Evolutionary conservation across 2,329 filamentous ascomycete genomes (phyloP).

Genomic region (Fusarium lyarnte): DNA sequence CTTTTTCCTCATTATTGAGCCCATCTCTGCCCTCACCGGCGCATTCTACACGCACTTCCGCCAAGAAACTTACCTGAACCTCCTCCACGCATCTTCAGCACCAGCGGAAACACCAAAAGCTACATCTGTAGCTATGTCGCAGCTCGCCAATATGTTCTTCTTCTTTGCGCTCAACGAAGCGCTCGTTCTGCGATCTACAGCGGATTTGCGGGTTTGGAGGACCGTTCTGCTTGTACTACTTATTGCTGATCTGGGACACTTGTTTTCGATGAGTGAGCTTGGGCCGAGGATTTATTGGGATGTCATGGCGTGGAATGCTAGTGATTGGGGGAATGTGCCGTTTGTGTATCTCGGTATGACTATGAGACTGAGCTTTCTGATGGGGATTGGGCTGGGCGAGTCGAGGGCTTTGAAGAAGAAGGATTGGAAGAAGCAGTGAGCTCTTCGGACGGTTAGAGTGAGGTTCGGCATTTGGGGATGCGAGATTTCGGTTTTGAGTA

Average conservation of each 20-base stretch:
- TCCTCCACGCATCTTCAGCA: slow-evolving; percentile 67
- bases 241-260: slow-evolving; percentile 79
- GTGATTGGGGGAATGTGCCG: slow-evolving; percentile 74
- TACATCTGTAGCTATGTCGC: slow-evolving; percentile 74
- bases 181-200: slow-evolving; percentile 75
- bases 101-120: slow-evolving; percentile 60
- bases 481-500: slow-evolving; percentile 30
- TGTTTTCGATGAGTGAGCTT: slow-evolving; percentile 71
- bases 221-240: slow-evolving; percentile 73
- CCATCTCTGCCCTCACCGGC: slow-evolving; percentile 61
- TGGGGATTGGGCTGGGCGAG: slow-evolving; percentile 61
- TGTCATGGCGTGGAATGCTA: slow-evolving; percentile 69
- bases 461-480: background rate
- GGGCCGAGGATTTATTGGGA: slow-evolving; percentile 73
- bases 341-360: slow-evolving; percentile 75
- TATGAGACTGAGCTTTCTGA: slow-evolving; percentile 68
- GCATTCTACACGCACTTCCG: slow-evolving; percentile 62
- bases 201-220: slow-evolving; percentile 75
- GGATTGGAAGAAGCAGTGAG: slow-evolving; percentile 35
- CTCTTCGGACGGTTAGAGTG: background rate
- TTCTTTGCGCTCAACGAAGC: slow-evolving; percentile 82
- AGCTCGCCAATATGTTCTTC: slow-evolving; percentile 82
- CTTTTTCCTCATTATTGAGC: slow-evolving; percentile 81
- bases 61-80: slow-evolving; percentile 66
- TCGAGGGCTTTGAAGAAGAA: slow-evolving; percentile 40